phyloP scores from a whole-genome alignment of 768 basidiomycete species.

The Mycena filopes region DNA sequence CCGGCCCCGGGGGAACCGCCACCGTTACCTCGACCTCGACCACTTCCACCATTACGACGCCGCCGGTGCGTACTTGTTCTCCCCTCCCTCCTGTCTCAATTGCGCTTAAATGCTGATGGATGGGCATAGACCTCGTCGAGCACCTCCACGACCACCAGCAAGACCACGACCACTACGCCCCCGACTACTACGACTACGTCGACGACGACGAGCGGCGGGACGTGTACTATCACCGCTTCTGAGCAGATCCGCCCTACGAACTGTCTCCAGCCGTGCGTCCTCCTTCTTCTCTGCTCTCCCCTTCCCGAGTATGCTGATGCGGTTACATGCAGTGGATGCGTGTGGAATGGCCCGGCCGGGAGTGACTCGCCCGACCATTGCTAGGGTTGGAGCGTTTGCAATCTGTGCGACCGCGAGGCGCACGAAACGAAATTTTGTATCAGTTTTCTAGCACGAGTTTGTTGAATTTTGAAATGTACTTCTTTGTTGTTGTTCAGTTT shows the following conservation, averaged over 20 bases:
- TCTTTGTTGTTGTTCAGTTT: too few species aligned
- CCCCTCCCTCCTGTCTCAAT: not conserved
- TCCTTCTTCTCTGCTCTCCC: not conserved
- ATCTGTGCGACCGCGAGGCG: too few species aligned
- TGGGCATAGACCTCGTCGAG: slow-evolving; percentile 8
- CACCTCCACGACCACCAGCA: slow-evolving; percentile 11
- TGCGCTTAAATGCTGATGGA: not conserved
- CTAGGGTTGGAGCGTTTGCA: too few species aligned
- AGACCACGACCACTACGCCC: not conserved
- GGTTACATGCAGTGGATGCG: slow-evolving; percentile 26
- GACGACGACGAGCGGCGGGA: slow-evolving; percentile 2
- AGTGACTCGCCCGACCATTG: slow-evolving; percentile 7
- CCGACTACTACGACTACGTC: not conserved
- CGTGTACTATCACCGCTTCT: slow-evolving; percentile 29
- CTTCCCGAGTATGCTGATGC: too few species aligned
- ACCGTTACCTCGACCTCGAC: slow-evolving; percentile 9
- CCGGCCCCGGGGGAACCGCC: slow-evolving; percentile 14
- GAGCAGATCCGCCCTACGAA: slow-evolving; percentile 28
- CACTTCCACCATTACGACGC: slow-evolving; percentile 14
- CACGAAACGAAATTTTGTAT: too few species aligned
- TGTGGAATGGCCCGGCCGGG: slow-evolving; percentile 24
- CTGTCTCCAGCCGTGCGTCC: slow-evolving; percentile 18
- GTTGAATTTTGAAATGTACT: too few species aligned
- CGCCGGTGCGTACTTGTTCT: slow-evolving; percentile 17
- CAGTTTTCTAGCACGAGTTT: too few species aligned